These are phyloP conservation scores for Colletotrichum echinochloae DNA, from an alignment of 2,329 filamentous ascomycete species.

Conservation along the genomic window DNA sequence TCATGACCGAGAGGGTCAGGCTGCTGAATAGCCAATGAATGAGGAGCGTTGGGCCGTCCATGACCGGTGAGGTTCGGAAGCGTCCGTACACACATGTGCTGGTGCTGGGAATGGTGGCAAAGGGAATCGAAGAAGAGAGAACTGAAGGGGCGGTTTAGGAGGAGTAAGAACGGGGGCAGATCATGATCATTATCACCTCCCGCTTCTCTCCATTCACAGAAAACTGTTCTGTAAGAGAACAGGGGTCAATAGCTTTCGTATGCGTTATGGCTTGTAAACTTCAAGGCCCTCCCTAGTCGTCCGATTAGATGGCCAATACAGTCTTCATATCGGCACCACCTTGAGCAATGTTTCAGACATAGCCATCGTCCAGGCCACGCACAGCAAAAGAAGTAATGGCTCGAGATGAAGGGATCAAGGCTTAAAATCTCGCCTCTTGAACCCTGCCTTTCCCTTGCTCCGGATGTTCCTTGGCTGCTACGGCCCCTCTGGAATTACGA, in stretches of 20 bases:
- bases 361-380: constrained; percentile 9
- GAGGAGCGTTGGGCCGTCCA: constrained; percentile 41
- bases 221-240: not conserved
- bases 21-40: constrained; percentile 46
- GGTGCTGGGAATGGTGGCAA: not conserved
- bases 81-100: not conserved
- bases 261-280: not conserved
- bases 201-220: not conserved
- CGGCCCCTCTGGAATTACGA: constrained; percentile 25
- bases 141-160: constrained; percentile 20
- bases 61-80: constrained; percentile 36
- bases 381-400: not conserved
- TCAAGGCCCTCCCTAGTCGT: constrained; percentile 27
- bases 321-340: constrained; percentile 11
- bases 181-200: constrained; percentile 37
- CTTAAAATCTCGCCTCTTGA: constrained; percentile 1
- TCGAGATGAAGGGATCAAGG: constrained; percentile 31
- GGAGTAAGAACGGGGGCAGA: constrained; percentile 19
- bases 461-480: constrained; percentile 21
- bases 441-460: constrained; percentile 25
- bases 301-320: constrained; percentile 8
- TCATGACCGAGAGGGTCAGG: constrained; percentile 44
- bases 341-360: constrained; percentile 12
- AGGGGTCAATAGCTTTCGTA: constrained; percentile 19
- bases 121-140: constrained; percentile 8